Conservation (phyloP, 163 green algal genomes). For the Scenedesmus sp. region DNA sequence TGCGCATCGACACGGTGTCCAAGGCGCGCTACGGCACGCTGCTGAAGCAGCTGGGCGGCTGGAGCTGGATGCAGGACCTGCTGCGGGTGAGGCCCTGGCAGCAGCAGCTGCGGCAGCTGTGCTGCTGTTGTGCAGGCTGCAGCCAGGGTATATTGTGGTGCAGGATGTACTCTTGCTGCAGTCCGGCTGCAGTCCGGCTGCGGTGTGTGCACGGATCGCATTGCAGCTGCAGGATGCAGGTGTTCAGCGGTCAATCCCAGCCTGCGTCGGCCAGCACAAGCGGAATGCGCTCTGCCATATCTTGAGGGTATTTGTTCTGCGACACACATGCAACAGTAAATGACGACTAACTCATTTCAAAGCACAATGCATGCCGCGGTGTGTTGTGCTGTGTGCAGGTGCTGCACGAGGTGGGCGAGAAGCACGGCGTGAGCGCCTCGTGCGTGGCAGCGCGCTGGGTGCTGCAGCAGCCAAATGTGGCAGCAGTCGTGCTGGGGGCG, state of each 20-base stretch:
- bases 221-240: too few relatives aligned
- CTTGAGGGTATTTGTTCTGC: too few relatives aligned
- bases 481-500: constrained; percentile 65
- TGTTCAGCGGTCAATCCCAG: too few relatives aligned
- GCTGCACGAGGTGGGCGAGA: constrained; percentile 66
- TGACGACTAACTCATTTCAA: too few relatives aligned
- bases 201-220: too few relatives aligned
- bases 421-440: constrained; percentile 71
- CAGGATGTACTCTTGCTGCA: background rate
- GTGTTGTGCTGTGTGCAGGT: constrained; percentile 22
- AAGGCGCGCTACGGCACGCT: constrained; percentile 83
- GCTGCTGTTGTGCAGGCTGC: background rate
- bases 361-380: background rate
- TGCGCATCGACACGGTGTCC: constrained; percentile 74
- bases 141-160: too few relatives aligned
- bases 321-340: too few relatives aligned
- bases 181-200: background rate
- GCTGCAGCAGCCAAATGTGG: constrained; percentile 60
- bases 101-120: background rate
- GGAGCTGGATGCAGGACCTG: constrained; percentile 74
- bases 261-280: too few relatives aligned
- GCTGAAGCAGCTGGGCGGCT: constrained; percentile 74
- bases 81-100: constrained; percentile 32
- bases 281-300: too few relatives aligned
- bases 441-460: constrained; percentile 74